phyloP scores from a whole-genome alignment of 345 rosid species.

The Acer negundo region DNA sequence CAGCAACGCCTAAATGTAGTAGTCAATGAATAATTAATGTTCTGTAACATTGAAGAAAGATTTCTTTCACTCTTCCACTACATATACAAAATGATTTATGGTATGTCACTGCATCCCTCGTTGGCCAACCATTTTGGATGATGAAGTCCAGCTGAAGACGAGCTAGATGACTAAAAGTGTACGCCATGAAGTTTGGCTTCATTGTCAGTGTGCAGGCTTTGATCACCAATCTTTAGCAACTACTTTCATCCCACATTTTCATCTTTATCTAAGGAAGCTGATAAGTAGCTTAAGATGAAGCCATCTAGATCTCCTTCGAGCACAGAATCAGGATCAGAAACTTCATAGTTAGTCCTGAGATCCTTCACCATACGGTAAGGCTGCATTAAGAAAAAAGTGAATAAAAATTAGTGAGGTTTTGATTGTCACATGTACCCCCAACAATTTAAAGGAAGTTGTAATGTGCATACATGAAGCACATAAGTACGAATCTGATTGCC shows the following conservation, averaged over 20 bases:
- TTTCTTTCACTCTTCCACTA: too few relatives aligned
- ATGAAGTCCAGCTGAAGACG: too few relatives aligned
- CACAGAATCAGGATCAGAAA: slow-evolving; percentile 85
- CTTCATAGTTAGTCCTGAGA: slow-evolving; percentile 86
- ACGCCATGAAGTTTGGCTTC: too few relatives aligned
- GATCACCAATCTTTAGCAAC: slow-evolving; percentile 24
- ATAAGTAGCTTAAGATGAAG: slow-evolving; percentile 79
- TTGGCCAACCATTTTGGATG: too few relatives aligned
- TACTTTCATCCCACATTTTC: slow-evolving; percentile 30
- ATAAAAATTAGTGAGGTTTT: not conserved
- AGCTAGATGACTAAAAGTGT: too few relatives aligned
- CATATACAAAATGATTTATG: too few relatives aligned
- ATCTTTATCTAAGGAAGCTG: slow-evolving; percentile 66
- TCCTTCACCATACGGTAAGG: slow-evolving; percentile 96
- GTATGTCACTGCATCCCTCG: too few relatives aligned
- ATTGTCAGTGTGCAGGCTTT: not conserved
- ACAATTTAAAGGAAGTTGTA: slow-evolving; percentile 8
- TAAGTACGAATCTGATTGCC: slow-evolving; percentile 92
- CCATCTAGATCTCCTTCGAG: slow-evolving; percentile 89
- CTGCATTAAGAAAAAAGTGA: slow-evolving; percentile 37
- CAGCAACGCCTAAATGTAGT: too few relatives aligned
- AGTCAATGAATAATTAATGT: too few relatives aligned
- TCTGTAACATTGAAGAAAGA: too few relatives aligned
- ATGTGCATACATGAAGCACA: slow-evolving; percentile 77
- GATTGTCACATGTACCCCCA: not conserved